Conservation (phyloP, 2,329 filamentous ascomycete species). For the Hypoxylon sp. region DNA sequence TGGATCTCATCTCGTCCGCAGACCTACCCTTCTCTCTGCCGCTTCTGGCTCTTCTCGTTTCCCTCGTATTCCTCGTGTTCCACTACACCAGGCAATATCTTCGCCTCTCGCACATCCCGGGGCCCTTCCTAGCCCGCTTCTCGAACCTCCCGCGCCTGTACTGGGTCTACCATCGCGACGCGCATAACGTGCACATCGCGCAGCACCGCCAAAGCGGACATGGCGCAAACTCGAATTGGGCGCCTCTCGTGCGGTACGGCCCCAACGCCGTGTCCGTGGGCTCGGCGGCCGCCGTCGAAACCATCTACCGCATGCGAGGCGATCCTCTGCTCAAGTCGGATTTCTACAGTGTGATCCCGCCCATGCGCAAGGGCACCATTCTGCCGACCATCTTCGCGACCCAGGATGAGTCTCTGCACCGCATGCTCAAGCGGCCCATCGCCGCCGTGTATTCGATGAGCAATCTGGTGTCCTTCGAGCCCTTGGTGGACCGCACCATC, state of each 20-base stretch:
- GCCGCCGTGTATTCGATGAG: slow-evolving; percentile 47
- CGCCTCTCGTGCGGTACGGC: slow-evolving; percentile 29
- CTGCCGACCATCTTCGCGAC: slow-evolving; percentile 47
- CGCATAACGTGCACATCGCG: slow-evolving; percentile 27
- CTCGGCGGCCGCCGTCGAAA: slow-evolving; percentile 19
- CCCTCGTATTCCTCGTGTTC: background rate
- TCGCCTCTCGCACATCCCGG: slow-evolving; percentile 33
- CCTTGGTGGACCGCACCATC: slow-evolving; percentile 46
- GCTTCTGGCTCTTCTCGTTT: background rate
- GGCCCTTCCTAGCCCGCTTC: slow-evolving; percentile 28
- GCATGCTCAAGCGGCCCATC: slow-evolving; percentile 42
- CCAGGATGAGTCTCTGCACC: slow-evolving; percentile 46
- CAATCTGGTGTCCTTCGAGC: slow-evolving; percentile 48
- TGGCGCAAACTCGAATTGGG: background rate
- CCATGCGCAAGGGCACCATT: slow-evolving; percentile 39
- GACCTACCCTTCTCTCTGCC: background rate
- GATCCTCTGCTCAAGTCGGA: slow-evolving; percentile 37
- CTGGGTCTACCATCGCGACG: slow-evolving; percentile 30
- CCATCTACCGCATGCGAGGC: slow-evolving; percentile 23
- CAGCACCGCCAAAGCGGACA: slow-evolving; percentile 22
- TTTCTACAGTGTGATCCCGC: slow-evolving; percentile 46
- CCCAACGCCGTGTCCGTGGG: slow-evolving; percentile 29
- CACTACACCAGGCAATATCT: slow-evolving; percentile 12
- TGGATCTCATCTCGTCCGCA: background rate
- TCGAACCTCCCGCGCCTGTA: slow-evolving; percentile 29